Evolutionary conservation across 2,329 filamentous ascomycete genomes (phyloP).

Genomic region (Lachnum nothofagi): DNA sequence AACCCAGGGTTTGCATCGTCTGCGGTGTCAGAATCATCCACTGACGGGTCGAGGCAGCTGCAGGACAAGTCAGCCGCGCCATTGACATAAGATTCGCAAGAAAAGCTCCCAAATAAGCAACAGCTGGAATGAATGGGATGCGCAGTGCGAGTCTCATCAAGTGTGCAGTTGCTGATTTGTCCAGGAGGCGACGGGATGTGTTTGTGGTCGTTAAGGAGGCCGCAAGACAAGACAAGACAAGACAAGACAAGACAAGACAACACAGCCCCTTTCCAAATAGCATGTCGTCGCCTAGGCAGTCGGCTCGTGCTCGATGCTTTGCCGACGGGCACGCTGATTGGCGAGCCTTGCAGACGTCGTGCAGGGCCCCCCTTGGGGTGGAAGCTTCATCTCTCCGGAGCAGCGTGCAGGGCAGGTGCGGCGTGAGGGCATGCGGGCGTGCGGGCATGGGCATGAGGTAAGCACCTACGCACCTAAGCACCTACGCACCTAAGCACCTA

Average conservation of each 20-base stretch:
- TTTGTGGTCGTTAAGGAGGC: conserved; percentile 2
- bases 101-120: not conserved
- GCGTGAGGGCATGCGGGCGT: too few relatives aligned
- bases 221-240: too few relatives aligned
- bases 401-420: too few relatives aligned
- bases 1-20: not conserved
- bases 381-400: too few relatives aligned
- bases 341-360: not conserved
- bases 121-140: not conserved
- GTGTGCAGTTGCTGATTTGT: not conserved
- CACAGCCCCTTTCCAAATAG: conserved; percentile 12
- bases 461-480: too few relatives aligned
- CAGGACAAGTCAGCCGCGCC: not conserved
- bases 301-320: not conserved
- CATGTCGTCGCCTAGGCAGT: not conserved
- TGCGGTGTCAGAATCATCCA: not conserved
- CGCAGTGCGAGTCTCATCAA: not conserved
- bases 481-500: too few relatives aligned
- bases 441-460: too few relatives aligned
- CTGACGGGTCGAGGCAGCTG: not conserved
- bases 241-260: too few relatives aligned
- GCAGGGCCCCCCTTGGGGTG: too few relatives aligned
- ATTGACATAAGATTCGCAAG: not conserved
- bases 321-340: not conserved
- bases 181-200: not conserved